Conservation (phyloP, 768 basidiomycete species). For the Pulveroboletus ravenelii region DNA sequence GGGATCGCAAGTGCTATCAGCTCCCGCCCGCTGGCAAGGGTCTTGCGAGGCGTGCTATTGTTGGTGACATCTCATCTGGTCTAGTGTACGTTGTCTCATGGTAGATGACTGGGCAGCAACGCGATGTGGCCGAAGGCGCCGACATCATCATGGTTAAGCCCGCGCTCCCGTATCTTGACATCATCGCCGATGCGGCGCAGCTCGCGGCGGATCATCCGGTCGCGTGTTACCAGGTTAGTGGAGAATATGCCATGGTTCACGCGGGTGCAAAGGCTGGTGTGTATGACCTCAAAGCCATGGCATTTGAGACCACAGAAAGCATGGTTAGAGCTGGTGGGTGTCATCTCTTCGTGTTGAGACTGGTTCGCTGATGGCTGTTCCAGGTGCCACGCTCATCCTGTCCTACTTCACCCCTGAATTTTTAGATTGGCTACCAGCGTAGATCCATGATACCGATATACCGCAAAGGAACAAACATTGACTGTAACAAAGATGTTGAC, state of each 20-base stretch:
- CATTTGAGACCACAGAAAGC: conserved; percentile 87
- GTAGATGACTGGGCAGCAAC: conserved; percentile 48
- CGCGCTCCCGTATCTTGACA: conserved; percentile 91
- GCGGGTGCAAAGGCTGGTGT: conserved; percentile 92
- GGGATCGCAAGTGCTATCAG: conserved; percentile 97
- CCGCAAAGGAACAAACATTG: background rate
- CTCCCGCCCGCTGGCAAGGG: conserved; percentile 86
- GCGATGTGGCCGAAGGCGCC: conserved; percentile 87
- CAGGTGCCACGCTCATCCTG: conserved; percentile 85
- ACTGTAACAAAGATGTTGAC: background rate
- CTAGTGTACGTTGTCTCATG: background rate
- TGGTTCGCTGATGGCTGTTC: conserved; percentile 6
- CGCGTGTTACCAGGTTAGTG: conserved; percentile 97
- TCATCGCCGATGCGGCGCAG: conserved; percentile 82
- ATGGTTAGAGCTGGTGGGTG: conserved; percentile 86
- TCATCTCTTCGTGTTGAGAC: background rate
- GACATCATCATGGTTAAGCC: conserved; percentile 99
- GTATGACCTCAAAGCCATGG: conserved; percentile 90
- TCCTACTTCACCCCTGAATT: conserved; percentile 97
- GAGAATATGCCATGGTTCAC: conserved; percentile 96
- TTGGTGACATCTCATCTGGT: conserved; percentile 37
- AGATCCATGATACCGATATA: background rate
- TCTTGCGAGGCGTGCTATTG: conserved; percentile 88
- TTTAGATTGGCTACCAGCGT: conserved; percentile 70
- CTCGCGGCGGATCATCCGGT: conserved; percentile 84